These are phyloP conservation scores for Anisodus acutangulus DNA, from an alignment of 257 asterid species.

Conservation along the genomic window DNA sequence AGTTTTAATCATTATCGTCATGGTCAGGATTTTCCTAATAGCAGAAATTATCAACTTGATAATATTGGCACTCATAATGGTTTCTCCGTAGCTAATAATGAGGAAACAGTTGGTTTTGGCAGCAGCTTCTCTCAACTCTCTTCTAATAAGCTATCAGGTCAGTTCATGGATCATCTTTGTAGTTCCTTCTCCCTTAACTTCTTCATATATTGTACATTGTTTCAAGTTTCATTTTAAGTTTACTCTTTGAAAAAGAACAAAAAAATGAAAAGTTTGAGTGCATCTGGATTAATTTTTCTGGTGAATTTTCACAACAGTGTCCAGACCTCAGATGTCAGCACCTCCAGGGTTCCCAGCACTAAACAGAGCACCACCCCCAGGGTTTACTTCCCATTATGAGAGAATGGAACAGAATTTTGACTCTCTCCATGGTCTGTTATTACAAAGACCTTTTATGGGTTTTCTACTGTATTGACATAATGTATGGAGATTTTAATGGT, in stretches of 20 bases:
- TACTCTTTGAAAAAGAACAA: not conserved
- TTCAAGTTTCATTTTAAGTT: not conserved
- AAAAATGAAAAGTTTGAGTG: not conserved
- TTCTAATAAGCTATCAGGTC: conserved; percentile 69
- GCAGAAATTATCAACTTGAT: conserved; percentile 52
- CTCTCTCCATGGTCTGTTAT: conserved; percentile 58
- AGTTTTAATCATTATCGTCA: conserved; percentile 45
- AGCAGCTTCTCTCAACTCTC: conserved; percentile 51
- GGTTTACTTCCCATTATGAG: conserved; percentile 69
- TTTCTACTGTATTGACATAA: conserved; percentile 15
- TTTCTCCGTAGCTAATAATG: conserved; percentile 51
- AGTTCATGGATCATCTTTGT: conserved; percentile 29
- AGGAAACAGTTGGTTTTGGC: conserved; percentile 55
- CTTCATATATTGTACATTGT: not conserved
- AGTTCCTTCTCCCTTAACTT: not conserved
- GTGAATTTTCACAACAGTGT: conserved; percentile 51
- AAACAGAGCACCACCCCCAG: conserved; percentile 87
- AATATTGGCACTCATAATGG: conserved; percentile 52
- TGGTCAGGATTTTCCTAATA: conserved; percentile 54
- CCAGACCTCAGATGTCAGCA: conserved; percentile 83
- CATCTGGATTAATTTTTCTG: not conserved
- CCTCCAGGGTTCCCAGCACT: conserved; percentile 92
- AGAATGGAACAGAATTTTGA: conserved; percentile 63
- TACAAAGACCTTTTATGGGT: not conserved
- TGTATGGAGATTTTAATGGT: not conserved